Percentiles rank a stretch among this genome's conserved stretches.
Evolutionary conservation across 2,329 filamentous ascomycete species (phyloP).

Genomic region (Sclerotinia nivalis): DNA sequence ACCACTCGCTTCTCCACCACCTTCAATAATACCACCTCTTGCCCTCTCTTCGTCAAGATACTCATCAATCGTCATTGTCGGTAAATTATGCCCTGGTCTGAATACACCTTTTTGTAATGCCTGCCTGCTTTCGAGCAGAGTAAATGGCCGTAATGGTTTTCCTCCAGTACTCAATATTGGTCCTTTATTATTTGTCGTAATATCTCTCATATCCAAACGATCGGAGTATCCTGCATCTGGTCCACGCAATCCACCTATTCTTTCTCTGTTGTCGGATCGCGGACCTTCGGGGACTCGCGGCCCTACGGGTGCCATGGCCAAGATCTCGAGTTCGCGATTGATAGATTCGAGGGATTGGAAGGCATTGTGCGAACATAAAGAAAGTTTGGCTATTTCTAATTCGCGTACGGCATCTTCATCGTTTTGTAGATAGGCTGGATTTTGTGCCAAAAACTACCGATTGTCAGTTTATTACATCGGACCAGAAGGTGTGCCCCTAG

Average conservation of each 20-base stretch:
- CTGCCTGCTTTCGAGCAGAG: slow-evolving; percentile 74
- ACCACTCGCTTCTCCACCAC: slow-evolving; percentile 75
- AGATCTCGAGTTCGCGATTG: slow-evolving; percentile 79
- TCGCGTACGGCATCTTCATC: slow-evolving; percentile 85
- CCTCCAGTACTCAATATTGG: slow-evolving; percentile 77
- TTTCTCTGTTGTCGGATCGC: slow-evolving; percentile 49
- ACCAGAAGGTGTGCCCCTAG: no score
- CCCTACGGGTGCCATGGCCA: slow-evolving; percentile 68
- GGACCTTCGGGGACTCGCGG: slow-evolving; percentile 48
- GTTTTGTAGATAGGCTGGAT: slow-evolving; percentile 61
- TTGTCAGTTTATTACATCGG: slow-evolving; percentile 33
- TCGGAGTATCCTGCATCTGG: slow-evolving; percentile 62
- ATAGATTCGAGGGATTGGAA: slow-evolving; percentile 88
- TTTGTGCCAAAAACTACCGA: slow-evolving; percentile 57
- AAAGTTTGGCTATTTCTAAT: slow-evolving; percentile 74
- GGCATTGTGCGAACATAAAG: slow-evolving; percentile 72
- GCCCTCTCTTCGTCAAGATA: slow-evolving; percentile 89
- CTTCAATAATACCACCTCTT: slow-evolving; percentile 86
- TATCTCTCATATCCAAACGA: slow-evolving; percentile 66
- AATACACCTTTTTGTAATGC: slow-evolving; percentile 81
- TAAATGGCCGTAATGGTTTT: slow-evolving; percentile 89
- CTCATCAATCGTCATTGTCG: slow-evolving; percentile 97
- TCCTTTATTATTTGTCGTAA: slow-evolving; percentile 54
- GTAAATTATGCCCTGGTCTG: slow-evolving; percentile 84
- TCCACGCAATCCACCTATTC: slow-evolving; percentile 42